Base-by-base conservation (phyloP, 163 green algal species). In the Volvox carteri region DNA sequence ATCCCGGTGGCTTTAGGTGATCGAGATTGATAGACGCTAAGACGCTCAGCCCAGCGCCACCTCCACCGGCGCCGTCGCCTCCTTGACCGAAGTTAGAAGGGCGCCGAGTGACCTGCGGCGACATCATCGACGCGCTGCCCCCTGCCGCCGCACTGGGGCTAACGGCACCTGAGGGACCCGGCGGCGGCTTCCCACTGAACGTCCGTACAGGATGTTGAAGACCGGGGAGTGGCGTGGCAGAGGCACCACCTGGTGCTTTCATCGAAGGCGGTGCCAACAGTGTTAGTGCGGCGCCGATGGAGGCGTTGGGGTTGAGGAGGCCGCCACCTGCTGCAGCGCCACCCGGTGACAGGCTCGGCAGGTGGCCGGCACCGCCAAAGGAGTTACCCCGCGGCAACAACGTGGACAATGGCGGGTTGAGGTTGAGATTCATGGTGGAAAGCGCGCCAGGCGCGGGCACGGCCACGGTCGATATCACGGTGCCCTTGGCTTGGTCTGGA, bases 21-120 rank as follows among this genome's bases (percentile, higher is more conserved):
- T 87, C 81, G 21, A 87, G 58, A 35, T 56, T 87, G 25, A 87
- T 70, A 21, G 81, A 87, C 0, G 65, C 81, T 65, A 87, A 68
- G 21, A 87, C 62, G 46, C 62, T 76, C 23, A 18, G 16, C 23
- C n/a, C 58, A 16, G 2, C 18, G 11, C 28, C 44, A n/a, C 44
- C 74, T n/a, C 50, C 50, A 6, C 56, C 77, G 37, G 11, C 78
- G 78, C 56, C 79, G 42, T 37, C 79, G 60, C 23, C 37, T 12
- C 5, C 39, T 19, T 86, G 30, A 0, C 81, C 81, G 67, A 80
- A 68, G 50, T 87, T 87, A 23, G 65, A 80, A 9, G 9, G 14
- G 16, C 81, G 65, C 4, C 81, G 81, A 30, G n/a, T 50, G 7
- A n/a, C n/a, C 60, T 42, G 37, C 56, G 56, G 46, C 28, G 58